Evolutionary conservation across 352 stramenopile species (phyloP).

Genomic region (Phytopythium cucurbitacearum): DNA sequence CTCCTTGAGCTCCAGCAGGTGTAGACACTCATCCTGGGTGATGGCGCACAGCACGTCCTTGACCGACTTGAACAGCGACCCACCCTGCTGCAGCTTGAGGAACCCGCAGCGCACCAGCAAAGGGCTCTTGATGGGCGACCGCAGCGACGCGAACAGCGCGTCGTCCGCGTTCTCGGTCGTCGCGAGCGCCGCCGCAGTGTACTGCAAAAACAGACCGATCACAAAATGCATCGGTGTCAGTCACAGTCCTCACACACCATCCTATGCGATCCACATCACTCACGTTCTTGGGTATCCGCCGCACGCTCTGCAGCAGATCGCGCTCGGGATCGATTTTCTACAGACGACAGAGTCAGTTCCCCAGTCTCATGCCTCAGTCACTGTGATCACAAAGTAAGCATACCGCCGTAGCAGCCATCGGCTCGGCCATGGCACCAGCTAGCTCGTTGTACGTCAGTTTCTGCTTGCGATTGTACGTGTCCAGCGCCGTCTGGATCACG

Average conservation of each 20-base stretch:
- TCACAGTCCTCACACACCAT: background rate
- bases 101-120: constrained; percentile 72
- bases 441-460: constrained; percentile 76
- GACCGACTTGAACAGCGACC: constrained; percentile 70
- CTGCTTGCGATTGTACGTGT: constrained; percentile 80
- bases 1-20: constrained; percentile 74
- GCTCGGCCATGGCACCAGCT: constrained; percentile 55
- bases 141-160: constrained; percentile 57
- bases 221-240: constrained; percentile 4
- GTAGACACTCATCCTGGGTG: constrained; percentile 68
- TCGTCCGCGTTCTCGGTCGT: constrained; percentile 49
- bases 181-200: constrained; percentile 61
- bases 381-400: background rate
- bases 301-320: constrained; percentile 71
- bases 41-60: constrained; percentile 76
- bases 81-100: constrained; percentile 68
- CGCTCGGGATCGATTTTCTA: constrained; percentile 76
- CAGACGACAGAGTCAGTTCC: constrained; percentile 1
- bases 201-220: constrained; percentile 19
- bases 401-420: constrained; percentile 61
- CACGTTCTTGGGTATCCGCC: constrained; percentile 84
- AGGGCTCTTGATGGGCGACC: constrained; percentile 64
- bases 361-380: no score
- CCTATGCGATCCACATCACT: constrained; percentile 6
- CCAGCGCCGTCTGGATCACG: constrained; percentile 69